A percentile compares a stretch with the other conserved stretches of the same genome.
These are phyloP conservation scores for Cutaneotrichosporon dermatis DNA, from an alignment of 1,284 basidiomycete genomes.

Conservation along the genomic window DNA sequence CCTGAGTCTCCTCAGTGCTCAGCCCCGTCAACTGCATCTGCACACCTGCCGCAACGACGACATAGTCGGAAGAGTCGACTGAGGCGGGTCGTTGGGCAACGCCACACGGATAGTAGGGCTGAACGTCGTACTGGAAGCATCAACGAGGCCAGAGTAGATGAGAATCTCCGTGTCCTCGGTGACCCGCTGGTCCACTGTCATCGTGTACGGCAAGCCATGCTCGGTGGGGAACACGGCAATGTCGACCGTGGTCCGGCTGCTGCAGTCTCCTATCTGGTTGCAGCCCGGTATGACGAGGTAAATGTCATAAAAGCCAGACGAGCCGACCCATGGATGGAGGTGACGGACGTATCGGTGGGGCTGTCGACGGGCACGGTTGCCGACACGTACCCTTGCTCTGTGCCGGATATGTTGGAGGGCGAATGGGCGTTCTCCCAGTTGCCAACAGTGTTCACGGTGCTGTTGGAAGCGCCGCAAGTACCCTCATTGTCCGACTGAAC, in stretches of 20 bases:
- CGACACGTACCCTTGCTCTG: slow-evolving; percentile 68
- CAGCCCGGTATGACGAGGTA: slow-evolving; percentile 86
- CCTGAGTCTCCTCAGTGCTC: not conserved
- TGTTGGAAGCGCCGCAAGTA: slow-evolving; percentile 12
- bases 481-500: slow-evolving; percentile 53
- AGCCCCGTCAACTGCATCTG: slow-evolving; percentile 61
- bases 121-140: slow-evolving; percentile 65
- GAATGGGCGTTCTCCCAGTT: slow-evolving; percentile 63
- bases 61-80: slow-evolving; percentile 63
- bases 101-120: slow-evolving; percentile 68
- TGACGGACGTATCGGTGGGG: slow-evolving; percentile 65
- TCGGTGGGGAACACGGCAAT: slow-evolving; percentile 75
- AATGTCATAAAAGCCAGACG: slow-evolving; percentile 78
- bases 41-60: slow-evolving; percentile 74
- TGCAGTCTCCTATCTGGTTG: slow-evolving; percentile 71
- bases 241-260: slow-evolving; percentile 70
- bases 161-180: slow-evolving; percentile 58
- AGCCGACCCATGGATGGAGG: slow-evolving; percentile 88
- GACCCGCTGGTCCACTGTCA: slow-evolving; percentile 70
- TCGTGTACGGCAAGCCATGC: slow-evolving; percentile 61
- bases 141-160: slow-evolving; percentile 77
- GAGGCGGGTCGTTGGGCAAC: slow-evolving; percentile 59
- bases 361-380: slow-evolving; percentile 58
- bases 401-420: slow-evolving; percentile 70
- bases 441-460: slow-evolving; percentile 56